These are phyloP conservation scores for Sphaerulina musiva DNA, from an alignment of 2,329 filamentous ascomycete genomes.

Conservation along the genomic window DNA sequence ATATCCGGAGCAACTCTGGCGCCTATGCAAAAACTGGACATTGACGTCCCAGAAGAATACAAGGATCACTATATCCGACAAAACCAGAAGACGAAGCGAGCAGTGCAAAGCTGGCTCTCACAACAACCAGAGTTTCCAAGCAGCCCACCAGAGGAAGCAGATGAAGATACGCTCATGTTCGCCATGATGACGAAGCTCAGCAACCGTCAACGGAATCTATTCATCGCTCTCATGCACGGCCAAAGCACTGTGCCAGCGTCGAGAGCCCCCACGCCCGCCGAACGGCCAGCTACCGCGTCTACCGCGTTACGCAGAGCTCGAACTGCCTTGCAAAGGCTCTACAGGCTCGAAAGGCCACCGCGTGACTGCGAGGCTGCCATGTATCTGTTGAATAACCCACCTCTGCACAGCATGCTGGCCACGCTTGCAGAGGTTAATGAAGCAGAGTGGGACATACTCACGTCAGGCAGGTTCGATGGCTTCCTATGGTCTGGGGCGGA, in stretches of 20 bases:
- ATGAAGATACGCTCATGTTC: constrained; percentile 89
- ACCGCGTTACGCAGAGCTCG: constrained; percentile 70
- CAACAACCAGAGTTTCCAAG: constrained; percentile 68
- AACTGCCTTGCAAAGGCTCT: constrained; percentile 74
- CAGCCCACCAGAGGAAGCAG: constrained; percentile 77
- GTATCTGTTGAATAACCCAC: constrained; percentile 75
- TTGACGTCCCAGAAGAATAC: constrained; percentile 90
- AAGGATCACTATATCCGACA: constrained; percentile 87
- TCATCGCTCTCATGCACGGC: constrained; percentile 69
- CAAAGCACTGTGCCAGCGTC: constrained; percentile 45
- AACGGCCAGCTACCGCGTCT: constrained; percentile 38
- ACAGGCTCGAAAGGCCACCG: constrained; percentile 64
- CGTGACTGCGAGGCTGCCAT: constrained; percentile 81
- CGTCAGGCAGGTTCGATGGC: constrained; percentile 88
- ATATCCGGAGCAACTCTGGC: constrained; percentile 48
- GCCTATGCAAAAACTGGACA: constrained; percentile 74
- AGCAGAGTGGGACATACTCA: constrained; percentile 94
- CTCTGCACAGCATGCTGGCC: constrained; percentile 76
- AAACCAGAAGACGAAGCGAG: constrained; percentile 84
- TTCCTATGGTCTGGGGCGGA: constrained; percentile 93
- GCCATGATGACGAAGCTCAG: constrained; percentile 85
- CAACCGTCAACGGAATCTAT: constrained; percentile 67
- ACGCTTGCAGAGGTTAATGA: constrained; percentile 81
- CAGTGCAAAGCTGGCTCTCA: constrained; percentile 83
- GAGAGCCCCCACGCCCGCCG: constrained; percentile 61